Evolutionary conservation across 2,329 filamentous ascomycete species (phyloP), one percentile per base, ranked within the genome.

Genomic region (Aspergillus carbonarius): DNA sequence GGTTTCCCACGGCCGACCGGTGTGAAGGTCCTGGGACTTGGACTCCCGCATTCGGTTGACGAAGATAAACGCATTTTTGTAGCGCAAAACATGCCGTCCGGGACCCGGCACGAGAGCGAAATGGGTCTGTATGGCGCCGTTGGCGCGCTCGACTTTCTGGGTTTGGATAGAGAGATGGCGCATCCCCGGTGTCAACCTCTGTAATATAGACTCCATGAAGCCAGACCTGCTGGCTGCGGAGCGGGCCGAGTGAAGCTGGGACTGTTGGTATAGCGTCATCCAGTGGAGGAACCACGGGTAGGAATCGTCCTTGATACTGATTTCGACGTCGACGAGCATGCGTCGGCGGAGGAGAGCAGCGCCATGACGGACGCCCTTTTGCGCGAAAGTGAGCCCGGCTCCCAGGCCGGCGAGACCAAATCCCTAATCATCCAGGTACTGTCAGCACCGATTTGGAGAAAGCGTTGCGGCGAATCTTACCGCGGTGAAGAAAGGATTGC

Each of bases 201-300:
- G 80, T 50, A 87, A 75, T n/a, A 88, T 62, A 18, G 76, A 80
- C 52, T 85, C 79, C 60, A 86, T 64, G 1, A 82, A 70, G 35
- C 73, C 68, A 35, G 81, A 63, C 68, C 72, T 70, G 65, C 70
- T 71, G 59, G 76, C 67, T 51, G 73, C 59, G 69, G 81, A 35
- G 77, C 80, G 53, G 81, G 89, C 58, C 78, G 80, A 60, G 85
- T 64, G 68, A 37, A 89, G 61, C 82, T 90, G 66, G 69, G 79
- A 70, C 55, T 87, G 83, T 53, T 92, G 91, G 64, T 92, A 91
- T 57, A 91, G 84, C 6, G 92, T 93, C 74, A 99, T 90, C 93
- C 95, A 99, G 64, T 93, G 88, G 9, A 99, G 83, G 42, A 99
- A 87, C 93, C 93, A 98, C 40, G 88, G 88, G 73, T 98, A 99